A percentile compares a stretch with the other conserved stretches of the same genome.
These are phyloP conservation scores for Crithidia thermophila DNA, from an alignment of 208 protist genomes.

Conservation along the genomic window DNA sequence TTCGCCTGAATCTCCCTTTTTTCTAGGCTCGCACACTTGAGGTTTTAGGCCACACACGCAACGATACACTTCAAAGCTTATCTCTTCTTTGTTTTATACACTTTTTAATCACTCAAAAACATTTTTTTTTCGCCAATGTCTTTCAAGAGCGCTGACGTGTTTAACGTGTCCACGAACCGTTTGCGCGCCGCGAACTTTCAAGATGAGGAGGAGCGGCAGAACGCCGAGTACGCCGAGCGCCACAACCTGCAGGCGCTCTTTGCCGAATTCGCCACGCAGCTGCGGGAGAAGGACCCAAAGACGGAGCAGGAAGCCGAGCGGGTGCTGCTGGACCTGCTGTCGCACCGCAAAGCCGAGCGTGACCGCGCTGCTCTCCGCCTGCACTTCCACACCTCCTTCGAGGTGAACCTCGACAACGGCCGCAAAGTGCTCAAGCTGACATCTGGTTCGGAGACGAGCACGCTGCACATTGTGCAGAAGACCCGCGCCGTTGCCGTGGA, in stretches of 20 bases:
- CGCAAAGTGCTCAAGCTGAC: slow-evolving; percentile 68
- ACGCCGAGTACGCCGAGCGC: slow-evolving; percentile 75
- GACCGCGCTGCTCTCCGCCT: slow-evolving; percentile 78
- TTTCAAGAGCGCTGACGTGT: slow-evolving; percentile 52
- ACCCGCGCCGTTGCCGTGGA: slow-evolving; percentile 62
- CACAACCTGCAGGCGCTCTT: slow-evolving; percentile 81
- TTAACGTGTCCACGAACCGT: slow-evolving; percentile 66
- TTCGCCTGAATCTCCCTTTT: not conserved
- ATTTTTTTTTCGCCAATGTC: slow-evolving; percentile 34
- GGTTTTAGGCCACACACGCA: no score
- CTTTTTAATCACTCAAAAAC: no score
- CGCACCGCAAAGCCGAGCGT: slow-evolving; percentile 76
- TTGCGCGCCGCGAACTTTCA: slow-evolving; percentile 64
- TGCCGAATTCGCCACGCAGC: slow-evolving; percentile 70
- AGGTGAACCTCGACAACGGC: slow-evolving; percentile 84
- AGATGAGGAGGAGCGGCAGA: slow-evolving; percentile 72
- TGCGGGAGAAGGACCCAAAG: slow-evolving; percentile 77
- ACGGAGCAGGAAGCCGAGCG: slow-evolving; percentile 80
- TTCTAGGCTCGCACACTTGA: not conserved
- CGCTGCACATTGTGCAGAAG: slow-evolving; percentile 73
- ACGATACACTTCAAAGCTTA: no score
- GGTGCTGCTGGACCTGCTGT: slow-evolving; percentile 74
- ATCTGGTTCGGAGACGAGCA: slow-evolving; percentile 51
- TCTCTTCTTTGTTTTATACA: no score
- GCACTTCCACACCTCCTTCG: slow-evolving; percentile 68